These are phyloP conservation scores for Striga hermonthica DNA, from an alignment of 305 asterid species.

Conservation along the genomic window DNA sequence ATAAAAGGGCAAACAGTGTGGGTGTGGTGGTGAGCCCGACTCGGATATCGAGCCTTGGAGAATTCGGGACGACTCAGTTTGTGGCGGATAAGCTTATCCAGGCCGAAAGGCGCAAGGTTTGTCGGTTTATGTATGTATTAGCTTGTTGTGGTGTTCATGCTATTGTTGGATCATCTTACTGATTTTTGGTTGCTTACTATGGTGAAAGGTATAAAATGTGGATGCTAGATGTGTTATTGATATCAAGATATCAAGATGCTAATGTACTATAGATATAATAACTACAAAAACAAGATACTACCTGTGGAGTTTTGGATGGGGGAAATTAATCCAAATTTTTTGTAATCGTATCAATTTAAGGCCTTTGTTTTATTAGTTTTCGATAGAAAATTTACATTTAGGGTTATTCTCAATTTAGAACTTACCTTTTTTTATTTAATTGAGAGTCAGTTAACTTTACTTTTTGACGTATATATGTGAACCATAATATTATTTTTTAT, in stretches of 20 bases:
- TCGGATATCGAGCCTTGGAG: slow-evolving; percentile 55
- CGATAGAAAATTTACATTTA: too few species aligned
- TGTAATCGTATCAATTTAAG: too few species aligned
- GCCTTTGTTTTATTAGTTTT: too few species aligned
- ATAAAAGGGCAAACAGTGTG: slow-evolving; percentile 63
- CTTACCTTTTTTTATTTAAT: too few species aligned
- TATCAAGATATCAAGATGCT: too few species aligned
- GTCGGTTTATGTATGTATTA: slow-evolving; percentile 20
- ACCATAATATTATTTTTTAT: too few species aligned
- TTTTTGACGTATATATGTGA: too few species aligned
- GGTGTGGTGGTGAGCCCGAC: slow-evolving; percentile 95
- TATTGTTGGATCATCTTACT: slow-evolving; percentile 5
- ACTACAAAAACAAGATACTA: background rate
- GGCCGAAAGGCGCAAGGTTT: slow-evolving; percentile 81
- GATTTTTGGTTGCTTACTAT: slow-evolving; percentile 10
- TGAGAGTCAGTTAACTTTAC: too few species aligned
- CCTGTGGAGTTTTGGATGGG: background rate
- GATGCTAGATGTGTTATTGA: background rate
- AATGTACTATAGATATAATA: background rate
- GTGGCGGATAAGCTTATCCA: slow-evolving; percentile 87
- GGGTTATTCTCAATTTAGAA: too few species aligned
- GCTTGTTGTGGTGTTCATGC: slow-evolving; percentile 2
- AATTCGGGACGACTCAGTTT: slow-evolving; percentile 79
- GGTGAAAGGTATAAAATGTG: background rate
- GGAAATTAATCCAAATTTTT: background rate